These are phyloP conservation scores for Tetrapyrgos nigripes DNA, from an alignment of 1,284 basidiomycete genomes.

Conservation along the genomic window DNA sequence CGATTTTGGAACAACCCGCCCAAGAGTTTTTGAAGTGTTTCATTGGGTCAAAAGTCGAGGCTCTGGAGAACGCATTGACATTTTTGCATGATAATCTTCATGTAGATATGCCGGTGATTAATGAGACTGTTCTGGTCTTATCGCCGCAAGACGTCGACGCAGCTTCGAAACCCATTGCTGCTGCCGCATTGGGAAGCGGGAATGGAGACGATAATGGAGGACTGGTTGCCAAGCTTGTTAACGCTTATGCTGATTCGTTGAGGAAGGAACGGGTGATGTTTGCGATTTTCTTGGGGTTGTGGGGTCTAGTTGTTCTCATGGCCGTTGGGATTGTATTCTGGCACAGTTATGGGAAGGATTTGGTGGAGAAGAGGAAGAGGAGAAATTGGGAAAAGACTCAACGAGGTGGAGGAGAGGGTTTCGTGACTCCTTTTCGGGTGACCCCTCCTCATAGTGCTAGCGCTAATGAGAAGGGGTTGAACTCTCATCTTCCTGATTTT, in stretches of 20 bases:
- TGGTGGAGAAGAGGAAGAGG: slow-evolving; percentile 52
- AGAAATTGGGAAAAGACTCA: slow-evolving; percentile 60
- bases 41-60: slow-evolving; percentile 88
- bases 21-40: slow-evolving; percentile 90
- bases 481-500: slow-evolving; percentile 19
- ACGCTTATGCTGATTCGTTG: slow-evolving; percentile 74
- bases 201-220: slow-evolving; percentile 65
- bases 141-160: slow-evolving; percentile 75
- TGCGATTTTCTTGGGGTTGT: slow-evolving; percentile 79
- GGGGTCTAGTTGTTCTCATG: slow-evolving; percentile 80
- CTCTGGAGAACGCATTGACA: slow-evolving; percentile 87
- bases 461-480: slow-evolving; percentile 35
- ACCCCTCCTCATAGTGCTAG: slow-evolving; percentile 25
- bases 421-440: slow-evolving; percentile 50
- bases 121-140: slow-evolving; percentile 77
- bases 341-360: slow-evolving; percentile 62
- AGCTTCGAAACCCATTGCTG: slow-evolving; percentile 78
- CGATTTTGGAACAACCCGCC: slow-evolving; percentile 81
- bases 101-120: slow-evolving; percentile 79
- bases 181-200: slow-evolving; percentile 77
- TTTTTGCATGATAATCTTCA: slow-evolving; percentile 91
- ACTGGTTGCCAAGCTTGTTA: slow-evolving; percentile 76
- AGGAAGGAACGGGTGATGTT: slow-evolving; percentile 87
- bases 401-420: slow-evolving; percentile 49
- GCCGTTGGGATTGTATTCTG: slow-evolving; percentile 69